Evolutionary conservation across 192 early-diverging fungal genomes (phyloP).

Genomic region (Backusella macrospora): DNA sequence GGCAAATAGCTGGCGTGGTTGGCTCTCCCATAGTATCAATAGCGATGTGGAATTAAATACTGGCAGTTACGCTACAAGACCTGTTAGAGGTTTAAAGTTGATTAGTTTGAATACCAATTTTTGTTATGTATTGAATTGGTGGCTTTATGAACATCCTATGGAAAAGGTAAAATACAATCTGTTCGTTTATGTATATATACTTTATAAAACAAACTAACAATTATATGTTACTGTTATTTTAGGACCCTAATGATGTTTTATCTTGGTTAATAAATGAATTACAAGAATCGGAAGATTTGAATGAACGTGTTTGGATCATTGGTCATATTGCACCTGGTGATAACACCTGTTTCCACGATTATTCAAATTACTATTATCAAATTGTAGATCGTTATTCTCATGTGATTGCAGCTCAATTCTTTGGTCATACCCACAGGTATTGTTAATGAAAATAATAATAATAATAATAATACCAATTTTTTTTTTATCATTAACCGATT

Average conservation of each 20-base stretch:
- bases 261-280: constrained; percentile 53
- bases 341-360: constrained; percentile 52
- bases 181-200: neutral
- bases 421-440: constrained; percentile 56
- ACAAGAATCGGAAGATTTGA: constrained; percentile 53
- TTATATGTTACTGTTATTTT: neutral
- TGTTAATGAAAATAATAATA: neutral
- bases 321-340: constrained; percentile 56
- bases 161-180: constrained; percentile 27
- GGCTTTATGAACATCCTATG: constrained; percentile 46
- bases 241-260: constrained; percentile 56
- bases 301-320: constrained; percentile 61
- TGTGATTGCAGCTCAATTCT: constrained; percentile 60
- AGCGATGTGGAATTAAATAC: constrained; percentile 43
- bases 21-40: constrained; percentile 37
- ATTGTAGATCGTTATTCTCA: constrained; percentile 58
- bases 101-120: constrained; percentile 63
- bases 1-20: constrained; percentile 52
- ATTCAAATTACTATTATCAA: constrained; percentile 56
- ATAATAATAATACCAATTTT: neutral
- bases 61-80: constrained; percentile 54
- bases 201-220: neutral
- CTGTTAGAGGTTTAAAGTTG: constrained; percentile 47
- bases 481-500: neutral
- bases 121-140: constrained; percentile 61